These are phyloP conservation scores for Calendula officinalis DNA, from an alignment of 129 eudicot genomes.

Conservation along the genomic window DNA sequence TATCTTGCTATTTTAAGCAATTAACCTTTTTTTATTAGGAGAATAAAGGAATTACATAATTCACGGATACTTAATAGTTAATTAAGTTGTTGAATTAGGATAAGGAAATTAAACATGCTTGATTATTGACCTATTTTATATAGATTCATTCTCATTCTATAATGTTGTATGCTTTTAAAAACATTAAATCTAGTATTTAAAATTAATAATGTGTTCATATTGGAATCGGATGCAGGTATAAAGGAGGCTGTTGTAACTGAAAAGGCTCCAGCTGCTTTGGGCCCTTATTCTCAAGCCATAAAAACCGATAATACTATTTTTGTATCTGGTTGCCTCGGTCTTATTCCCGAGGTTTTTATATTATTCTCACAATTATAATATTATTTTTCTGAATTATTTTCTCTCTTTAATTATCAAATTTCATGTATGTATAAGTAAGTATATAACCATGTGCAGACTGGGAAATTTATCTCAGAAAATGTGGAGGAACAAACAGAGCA, in stretches of 20 bases:
- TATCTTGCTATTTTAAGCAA: no score
- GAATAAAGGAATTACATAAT: no score
- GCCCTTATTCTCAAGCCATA: constrained; percentile 87
- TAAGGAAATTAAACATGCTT: neutral
- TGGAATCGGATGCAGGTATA: no score
- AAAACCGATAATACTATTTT: constrained; percentile 63
- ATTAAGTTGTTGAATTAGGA: no score
- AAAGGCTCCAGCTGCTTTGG: constrained; percentile 93
- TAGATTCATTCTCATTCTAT: neutral
- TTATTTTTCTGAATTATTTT: neutral
- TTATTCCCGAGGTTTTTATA: constrained; percentile 69
- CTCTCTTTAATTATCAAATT: neutral
- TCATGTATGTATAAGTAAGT: neutral
- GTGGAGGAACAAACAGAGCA: constrained; percentile 95
- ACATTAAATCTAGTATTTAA: neutral
- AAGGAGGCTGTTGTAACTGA: constrained; percentile 73
- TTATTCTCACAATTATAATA: neutral
- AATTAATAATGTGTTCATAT: neutral
- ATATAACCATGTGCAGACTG: constrained; percentile 59
- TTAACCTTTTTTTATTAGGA: no score
- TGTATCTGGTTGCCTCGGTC: constrained; percentile 86
- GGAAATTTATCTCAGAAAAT: constrained; percentile 62
- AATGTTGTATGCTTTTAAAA: neutral
- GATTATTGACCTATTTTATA: no score
- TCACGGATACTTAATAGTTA: no score